Conservation (phyloP, 306 rosid genomes). For the Citrullus amarus region DNA sequence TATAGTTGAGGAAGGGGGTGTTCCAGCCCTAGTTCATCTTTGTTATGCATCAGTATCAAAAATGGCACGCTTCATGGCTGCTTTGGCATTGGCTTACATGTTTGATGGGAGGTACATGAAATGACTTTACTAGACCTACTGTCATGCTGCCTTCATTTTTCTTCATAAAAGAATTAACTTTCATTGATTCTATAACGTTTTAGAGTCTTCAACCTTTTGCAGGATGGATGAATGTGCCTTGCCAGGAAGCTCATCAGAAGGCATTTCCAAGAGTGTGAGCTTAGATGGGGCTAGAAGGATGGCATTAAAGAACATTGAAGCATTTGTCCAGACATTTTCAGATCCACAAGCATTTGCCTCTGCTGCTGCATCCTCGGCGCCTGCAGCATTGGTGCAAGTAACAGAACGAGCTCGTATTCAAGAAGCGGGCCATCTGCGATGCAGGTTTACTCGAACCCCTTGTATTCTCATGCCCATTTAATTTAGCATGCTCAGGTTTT, state of each 20-base stretch:
- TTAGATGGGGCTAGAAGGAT: slow-evolving; percentile 87
- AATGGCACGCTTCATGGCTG: slow-evolving; percentile 99
- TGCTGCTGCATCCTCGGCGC: slow-evolving; percentile 84
- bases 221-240: slow-evolving; percentile 95
- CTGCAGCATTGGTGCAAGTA: slow-evolving; percentile 82
- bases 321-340: slow-evolving; percentile 74
- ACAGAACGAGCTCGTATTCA: slow-evolving; percentile 90
- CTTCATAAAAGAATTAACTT: neutral
- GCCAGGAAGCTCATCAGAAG: slow-evolving; percentile 61
- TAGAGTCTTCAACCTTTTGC: slow-evolving; percentile 17
- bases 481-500: neutral
- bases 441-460: slow-evolving; percentile 56
- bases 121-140: neutral
- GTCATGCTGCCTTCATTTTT: neutral
- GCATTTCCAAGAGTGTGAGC: slow-evolving; percentile 71
- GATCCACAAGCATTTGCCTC: slow-evolving; percentile 80
- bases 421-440: slow-evolving; percentile 97
- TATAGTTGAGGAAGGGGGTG: slow-evolving; percentile 98
- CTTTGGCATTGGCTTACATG: slow-evolving; percentile 97
- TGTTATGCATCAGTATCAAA: slow-evolving; percentile 88
- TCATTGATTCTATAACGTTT: neutral
- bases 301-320: slow-evolving; percentile 91
- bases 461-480: neutral
- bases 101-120: slow-evolving; percentile 85
- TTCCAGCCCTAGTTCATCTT: slow-evolving; percentile 84